Conservation (phyloP, 192 early-diverging fungal species). For the Linnemannia zychae region DNA sequence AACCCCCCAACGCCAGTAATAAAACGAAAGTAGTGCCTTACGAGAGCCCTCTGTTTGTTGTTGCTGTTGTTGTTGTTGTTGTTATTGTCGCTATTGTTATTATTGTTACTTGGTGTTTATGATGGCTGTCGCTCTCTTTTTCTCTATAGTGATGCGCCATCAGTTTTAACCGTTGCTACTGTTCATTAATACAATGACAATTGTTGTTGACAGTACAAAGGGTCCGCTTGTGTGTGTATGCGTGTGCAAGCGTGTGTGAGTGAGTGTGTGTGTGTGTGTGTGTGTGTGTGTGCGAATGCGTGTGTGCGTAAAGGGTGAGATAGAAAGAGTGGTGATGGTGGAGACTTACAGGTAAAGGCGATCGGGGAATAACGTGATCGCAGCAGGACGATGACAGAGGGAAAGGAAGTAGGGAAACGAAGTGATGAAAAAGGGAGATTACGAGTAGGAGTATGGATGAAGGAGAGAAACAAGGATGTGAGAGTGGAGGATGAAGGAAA, state of each 20-base stretch:
- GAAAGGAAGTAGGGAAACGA: background rate
- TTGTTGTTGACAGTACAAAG: background rate
- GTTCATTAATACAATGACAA: background rate
- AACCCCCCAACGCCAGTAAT: background rate
- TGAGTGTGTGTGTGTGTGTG: too few species aligned
- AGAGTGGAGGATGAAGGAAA: background rate
- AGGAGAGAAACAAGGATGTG: background rate
- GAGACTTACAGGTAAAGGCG: background rate
- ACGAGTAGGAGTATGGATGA: constrained; percentile 29
- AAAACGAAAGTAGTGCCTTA: background rate
- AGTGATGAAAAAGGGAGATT: background rate
- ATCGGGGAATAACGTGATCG: background rate
- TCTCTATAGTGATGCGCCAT: background rate
- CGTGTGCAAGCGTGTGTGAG: background rate
- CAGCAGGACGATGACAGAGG: background rate
- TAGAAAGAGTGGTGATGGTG: background rate
- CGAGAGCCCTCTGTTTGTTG: constrained; percentile 3
- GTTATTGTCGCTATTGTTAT: background rate
- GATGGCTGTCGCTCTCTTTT: background rate
- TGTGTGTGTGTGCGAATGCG: background rate
- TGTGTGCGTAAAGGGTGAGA: background rate
- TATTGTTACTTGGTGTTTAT: background rate
- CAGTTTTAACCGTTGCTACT: background rate
- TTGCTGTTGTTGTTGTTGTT: background rate
- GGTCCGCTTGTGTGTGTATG: background rate